Base-by-base conservation (phyloP, 768 basidiomycete species). In the Crepidotus variabilis region DNA sequence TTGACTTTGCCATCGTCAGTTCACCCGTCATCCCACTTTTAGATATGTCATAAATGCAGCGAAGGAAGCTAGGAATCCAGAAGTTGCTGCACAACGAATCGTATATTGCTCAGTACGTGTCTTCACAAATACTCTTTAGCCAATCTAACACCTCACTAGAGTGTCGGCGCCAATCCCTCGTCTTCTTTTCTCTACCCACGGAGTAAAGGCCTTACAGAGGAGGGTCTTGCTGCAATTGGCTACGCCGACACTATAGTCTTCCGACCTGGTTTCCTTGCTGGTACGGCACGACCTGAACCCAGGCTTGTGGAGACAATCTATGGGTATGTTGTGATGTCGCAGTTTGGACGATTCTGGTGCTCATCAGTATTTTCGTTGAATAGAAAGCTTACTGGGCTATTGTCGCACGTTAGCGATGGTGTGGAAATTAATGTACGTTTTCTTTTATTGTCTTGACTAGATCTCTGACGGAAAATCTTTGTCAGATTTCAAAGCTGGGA, bases 1-100 rank as follows among this genome's bases (percentile, higher is more conserved):
- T 35, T 16, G 28, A 28, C 28, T 33, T 11, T n/a, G 43, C 54
- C 34, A 32, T 24, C 18, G 35, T 21, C 21, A 5, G 10, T 20
- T 51, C 23, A 6, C 22, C 23, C 22, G 54, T 24, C 28, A 45
- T 9, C 28, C 35, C 32, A 51, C 3, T 55, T 39, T 35, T 52
- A 87, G 88, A 67, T 90, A 90, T 63, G 88, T 91, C n/a, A 67
- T 91, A 48, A 82, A 84, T 51, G 85, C 87, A 7, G 90, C 88
- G 10, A 75, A 79, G 50, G 86, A 80, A 18, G 89, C 89, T 2
- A 84, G 78, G 62, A 66, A 73, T 10, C 70, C 77, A 24, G 78
- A 78, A 49, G 70, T 78, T 11, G 50, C 58, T 53, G 55, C 71
- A 3, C 91, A 92, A 61, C 78, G 82, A 0, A 63, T 92, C 11